Conservation (phyloP, 73 alveolate genomes). For the Tetrahymena malaccensis region DNA sequence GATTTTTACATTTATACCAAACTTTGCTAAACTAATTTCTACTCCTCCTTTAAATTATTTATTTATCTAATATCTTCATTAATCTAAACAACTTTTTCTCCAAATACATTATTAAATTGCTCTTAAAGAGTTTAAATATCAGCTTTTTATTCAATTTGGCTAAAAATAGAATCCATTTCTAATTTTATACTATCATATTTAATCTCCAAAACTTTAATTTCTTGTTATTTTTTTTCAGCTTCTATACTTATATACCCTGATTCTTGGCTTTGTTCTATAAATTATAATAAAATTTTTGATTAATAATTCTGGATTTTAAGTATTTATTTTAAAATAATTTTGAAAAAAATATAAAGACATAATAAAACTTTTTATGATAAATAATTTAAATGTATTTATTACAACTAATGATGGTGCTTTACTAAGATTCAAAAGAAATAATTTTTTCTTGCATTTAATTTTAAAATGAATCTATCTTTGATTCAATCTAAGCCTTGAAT, state of each 20-base stretch:
- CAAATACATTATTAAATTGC: not conserved
- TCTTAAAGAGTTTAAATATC: not conserved
- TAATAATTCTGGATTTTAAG: too few relatives aligned
- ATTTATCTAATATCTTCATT: not conserved
- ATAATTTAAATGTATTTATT: not conserved
- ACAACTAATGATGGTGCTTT: not conserved
- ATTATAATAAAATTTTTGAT: too few relatives aligned
- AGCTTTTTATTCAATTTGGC: not conserved
- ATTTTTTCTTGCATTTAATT: not conserved
- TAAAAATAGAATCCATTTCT: not conserved
- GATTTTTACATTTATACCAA: not conserved
- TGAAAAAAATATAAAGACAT: too few relatives aligned
- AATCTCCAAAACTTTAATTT: not conserved
- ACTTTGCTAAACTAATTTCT: not conserved
- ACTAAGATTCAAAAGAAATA: not conserved
- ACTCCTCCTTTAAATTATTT: not conserved
- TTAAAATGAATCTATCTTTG: not conserved
- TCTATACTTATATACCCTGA: not conserved
- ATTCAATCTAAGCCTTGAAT: not conserved
- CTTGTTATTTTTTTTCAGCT: not conserved
- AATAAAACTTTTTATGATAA: not conserved
- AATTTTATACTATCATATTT: not conserved
- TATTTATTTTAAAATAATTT: too few relatives aligned
- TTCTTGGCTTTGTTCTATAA: not conserved
- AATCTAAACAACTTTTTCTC: not conserved